Evolutionary conservation across 129 eudicot species (phyloP).

Genomic region (Ambrosia artemisiifolia): DNA sequence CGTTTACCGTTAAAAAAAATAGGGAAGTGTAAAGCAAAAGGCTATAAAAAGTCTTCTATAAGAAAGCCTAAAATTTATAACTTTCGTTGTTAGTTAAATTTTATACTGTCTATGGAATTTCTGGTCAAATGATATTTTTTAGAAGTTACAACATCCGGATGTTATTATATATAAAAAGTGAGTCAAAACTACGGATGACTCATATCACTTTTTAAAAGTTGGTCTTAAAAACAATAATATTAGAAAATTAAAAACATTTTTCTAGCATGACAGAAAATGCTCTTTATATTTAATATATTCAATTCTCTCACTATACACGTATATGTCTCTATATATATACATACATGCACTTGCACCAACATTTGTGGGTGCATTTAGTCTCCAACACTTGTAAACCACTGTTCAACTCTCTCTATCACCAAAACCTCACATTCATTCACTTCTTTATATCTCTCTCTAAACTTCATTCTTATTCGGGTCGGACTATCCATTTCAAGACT

Average conservation of each 20-base stretch:
- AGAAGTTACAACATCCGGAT: too few relatives aligned
- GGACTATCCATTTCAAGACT: slow-evolving; percentile 23
- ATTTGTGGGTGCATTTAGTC: slow-evolving; percentile 31
- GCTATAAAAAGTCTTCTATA: too few relatives aligned
- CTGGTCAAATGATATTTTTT: too few relatives aligned
- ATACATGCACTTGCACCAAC: slow-evolving; percentile 25
- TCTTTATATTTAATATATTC: neutral
- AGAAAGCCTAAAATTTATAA: too few relatives aligned
- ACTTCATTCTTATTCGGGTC: neutral
- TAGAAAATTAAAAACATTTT: neutral
- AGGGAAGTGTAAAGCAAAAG: too few relatives aligned
- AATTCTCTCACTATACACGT: neutral
- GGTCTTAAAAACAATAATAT: neutral
- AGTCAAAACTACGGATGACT: too few relatives aligned
- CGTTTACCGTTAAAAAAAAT: too few relatives aligned
- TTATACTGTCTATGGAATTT: too few relatives aligned
- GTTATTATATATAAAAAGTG: too few relatives aligned
- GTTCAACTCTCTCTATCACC: slow-evolving; percentile 18
- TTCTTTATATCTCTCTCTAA: neutral
- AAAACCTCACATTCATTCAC: slow-evolving; percentile 20
- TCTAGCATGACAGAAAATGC: neutral
- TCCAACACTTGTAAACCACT: slow-evolving; percentile 25
- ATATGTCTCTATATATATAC: slow-evolving; percentile 3
- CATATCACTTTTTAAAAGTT: too few relatives aligned
- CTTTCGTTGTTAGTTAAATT: too few relatives aligned